phyloP scores from a whole-genome alignment of 805 yeast genomes.

The Candida caryicola region DNA sequence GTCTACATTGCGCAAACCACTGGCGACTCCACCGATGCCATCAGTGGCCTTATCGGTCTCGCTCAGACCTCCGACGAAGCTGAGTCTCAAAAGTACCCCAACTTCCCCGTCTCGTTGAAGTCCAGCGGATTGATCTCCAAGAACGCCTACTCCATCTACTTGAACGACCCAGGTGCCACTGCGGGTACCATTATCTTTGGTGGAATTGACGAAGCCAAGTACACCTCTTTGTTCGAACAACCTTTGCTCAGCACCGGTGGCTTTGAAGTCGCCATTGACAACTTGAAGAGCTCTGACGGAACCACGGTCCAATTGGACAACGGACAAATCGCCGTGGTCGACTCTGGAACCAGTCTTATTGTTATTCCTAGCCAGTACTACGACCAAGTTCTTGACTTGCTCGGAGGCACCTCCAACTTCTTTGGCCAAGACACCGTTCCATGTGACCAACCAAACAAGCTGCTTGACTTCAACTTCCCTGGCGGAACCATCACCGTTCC shows the following conservation, averaged over 20 bases:
- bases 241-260: neutral
- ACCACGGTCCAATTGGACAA: neutral
- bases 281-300: conserved; percentile 1
- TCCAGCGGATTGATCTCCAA: conserved; percentile 23
- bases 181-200: conserved; percentile 24
- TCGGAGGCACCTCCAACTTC: conserved; percentile 1
- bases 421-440: neutral
- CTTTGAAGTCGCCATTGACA: conserved; percentile 3
- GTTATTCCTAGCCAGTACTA: conserved; percentile 4
- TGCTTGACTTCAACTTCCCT: conserved; percentile 4
- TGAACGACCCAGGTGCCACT: conserved; percentile 16
- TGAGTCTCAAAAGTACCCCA: conserved; percentile 9
- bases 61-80: conserved; percentile 6
- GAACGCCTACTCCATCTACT: conserved; percentile 22
- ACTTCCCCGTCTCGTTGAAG: conserved; percentile 20
- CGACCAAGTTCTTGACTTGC: neutral
- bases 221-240: conserved; percentile 6
- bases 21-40: conserved; percentile 2
- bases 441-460: conserved; percentile 8
- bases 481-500: conserved; percentile 8
- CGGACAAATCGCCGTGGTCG: conserved; percentile 4
- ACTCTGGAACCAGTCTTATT: conserved; percentile 8
- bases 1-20: conserved; percentile 1
- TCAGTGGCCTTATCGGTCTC: conserved; percentile 9
- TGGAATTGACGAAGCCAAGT: conserved; percentile 18